These are phyloP conservation scores for Xylariaceae sp. DNA, from an alignment of 2,329 filamentous ascomycete genomes.

Conservation along the genomic window DNA sequence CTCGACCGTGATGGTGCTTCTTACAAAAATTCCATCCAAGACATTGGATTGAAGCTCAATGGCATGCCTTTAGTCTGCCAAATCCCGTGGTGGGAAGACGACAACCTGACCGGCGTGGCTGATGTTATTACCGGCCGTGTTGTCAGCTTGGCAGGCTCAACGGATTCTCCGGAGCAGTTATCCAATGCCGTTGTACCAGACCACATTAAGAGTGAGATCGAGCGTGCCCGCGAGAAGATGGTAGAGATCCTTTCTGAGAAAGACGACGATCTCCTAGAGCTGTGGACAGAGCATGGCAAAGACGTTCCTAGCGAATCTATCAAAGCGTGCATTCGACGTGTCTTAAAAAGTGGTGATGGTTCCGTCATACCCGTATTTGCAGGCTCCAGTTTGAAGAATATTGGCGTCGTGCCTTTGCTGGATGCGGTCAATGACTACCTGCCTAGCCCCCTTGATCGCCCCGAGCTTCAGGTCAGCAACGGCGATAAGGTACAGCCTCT, in stretches of 20 bases:
- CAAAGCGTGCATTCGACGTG: constrained; percentile 66
- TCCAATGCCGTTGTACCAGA: constrained; percentile 48
- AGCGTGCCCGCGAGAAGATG: constrained; percentile 68
- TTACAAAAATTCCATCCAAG: constrained; percentile 79
- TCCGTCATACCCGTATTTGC: constrained; percentile 81
- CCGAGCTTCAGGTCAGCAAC: constrained; percentile 71
- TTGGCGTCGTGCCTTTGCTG: constrained; percentile 86
- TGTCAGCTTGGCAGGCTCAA: constrained; percentile 60
- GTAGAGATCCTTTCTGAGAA: constrained; percentile 82
- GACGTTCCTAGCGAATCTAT: constrained; percentile 66
- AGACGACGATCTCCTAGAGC: constrained; percentile 80
- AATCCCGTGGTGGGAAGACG: constrained; percentile 88
- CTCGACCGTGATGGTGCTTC: constrained; percentile 75
- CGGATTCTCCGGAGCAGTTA: constrained; percentile 35
- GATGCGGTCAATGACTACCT: constrained; percentile 85
- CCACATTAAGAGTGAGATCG: constrained; percentile 60
- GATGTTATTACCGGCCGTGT: constrained; percentile 74
- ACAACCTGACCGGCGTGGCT: constrained; percentile 74
- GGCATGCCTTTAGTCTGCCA: constrained; percentile 90
- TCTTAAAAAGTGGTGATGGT: constrained; percentile 63
- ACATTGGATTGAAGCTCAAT: constrained; percentile 72
- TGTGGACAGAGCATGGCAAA: constrained; percentile 72
- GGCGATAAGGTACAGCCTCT: constrained; percentile 49
- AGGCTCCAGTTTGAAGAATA: constrained; percentile 87
- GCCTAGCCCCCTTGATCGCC: constrained; percentile 73